Percentiles rank a stretch among this genome's conserved stretches.
Evolutionary conservation across 371 early-diverging fungal species (phyloP).

Genomic region (Capniomyces stellatus): DNA sequence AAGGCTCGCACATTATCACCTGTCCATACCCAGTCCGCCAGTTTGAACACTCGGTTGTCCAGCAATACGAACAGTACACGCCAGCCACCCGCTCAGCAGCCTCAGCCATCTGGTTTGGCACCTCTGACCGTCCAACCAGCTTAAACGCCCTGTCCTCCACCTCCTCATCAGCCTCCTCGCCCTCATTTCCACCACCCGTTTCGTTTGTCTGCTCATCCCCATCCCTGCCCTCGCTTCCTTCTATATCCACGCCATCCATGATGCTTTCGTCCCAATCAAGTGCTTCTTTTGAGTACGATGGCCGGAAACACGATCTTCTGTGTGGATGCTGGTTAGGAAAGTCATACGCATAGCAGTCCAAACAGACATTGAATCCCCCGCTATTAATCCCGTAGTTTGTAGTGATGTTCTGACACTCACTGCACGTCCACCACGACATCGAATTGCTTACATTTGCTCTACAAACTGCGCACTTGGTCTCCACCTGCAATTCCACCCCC

Average conservation of each 20-base stretch:
- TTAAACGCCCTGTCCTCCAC: too few species aligned
- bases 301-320: not conserved
- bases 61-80: slow-evolving; percentile 19
- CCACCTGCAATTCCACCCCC: not conserved
- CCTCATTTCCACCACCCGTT: not conserved
- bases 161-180: too few species aligned
- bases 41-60: slow-evolving; percentile 13
- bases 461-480: not conserved
- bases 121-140: too few species aligned
- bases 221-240: not conserved
- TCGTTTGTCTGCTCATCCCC: not conserved
- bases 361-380: not conserved
- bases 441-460: not conserved
- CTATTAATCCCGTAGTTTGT: not conserved
- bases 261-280: not conserved
- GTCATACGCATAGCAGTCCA: slow-evolving; percentile 1
- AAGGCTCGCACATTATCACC: slow-evolving; percentile 62
- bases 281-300: not conserved
- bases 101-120: not conserved
- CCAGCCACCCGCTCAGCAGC: not conserved
- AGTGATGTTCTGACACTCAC: slow-evolving; percentile 30
- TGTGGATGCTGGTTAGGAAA: slow-evolving; percentile 1
- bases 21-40: slow-evolving; percentile 61
- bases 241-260: not conserved
- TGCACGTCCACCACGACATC: slow-evolving; percentile 43